Evolutionary conservation across 1,284 basidiomycete genomes (phyloP).

Genomic region (Marasmius tenuissimus): DNA sequence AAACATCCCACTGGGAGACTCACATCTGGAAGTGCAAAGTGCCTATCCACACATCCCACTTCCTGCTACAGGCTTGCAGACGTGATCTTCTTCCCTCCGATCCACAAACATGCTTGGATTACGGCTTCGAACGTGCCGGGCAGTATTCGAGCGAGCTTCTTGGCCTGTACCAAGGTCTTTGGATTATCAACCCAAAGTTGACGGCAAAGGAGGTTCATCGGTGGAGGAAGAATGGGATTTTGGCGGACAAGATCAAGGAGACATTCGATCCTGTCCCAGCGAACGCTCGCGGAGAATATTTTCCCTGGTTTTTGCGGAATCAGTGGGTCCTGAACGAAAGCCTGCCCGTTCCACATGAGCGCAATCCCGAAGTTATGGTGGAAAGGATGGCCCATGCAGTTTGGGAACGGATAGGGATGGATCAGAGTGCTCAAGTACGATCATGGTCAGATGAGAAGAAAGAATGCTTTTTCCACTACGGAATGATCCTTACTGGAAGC

Average conservation of each 20-base stretch:
- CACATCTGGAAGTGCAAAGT: constrained; percentile 37
- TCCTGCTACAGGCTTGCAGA: constrained; percentile 25
- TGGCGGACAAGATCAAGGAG: constrained; percentile 33
- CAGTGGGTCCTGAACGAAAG: constrained; percentile 27
- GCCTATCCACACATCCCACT: constrained; percentile 31
- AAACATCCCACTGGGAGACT: constrained; percentile 25
- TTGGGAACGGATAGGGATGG: not conserved
- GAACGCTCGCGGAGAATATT: constrained; percentile 24
- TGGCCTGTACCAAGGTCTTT: constrained; percentile 31
- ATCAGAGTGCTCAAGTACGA: not conserved
- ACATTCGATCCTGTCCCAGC: constrained; percentile 25
- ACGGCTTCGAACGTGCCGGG: constrained; percentile 30
- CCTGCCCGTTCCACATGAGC: constrained; percentile 7
- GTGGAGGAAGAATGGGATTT: constrained; percentile 30
- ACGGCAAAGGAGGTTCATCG: constrained; percentile 27
- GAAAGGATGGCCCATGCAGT: not conserved
- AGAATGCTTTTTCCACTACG: constrained; percentile 16
- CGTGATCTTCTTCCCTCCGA: constrained; percentile 27
- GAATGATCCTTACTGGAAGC: constrained; percentile 7
- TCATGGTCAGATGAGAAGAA: constrained; percentile 12
- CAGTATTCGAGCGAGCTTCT: constrained; percentile 21
- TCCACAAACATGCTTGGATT: constrained; percentile 32
- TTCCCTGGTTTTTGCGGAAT: constrained; percentile 35
- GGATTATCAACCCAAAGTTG: constrained; percentile 18
- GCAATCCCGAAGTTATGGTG: not conserved